Evolutionary conservation across 2,329 filamentous ascomycete genomes (phyloP).

Genomic region (Scleromitrula shiraiana): DNA sequence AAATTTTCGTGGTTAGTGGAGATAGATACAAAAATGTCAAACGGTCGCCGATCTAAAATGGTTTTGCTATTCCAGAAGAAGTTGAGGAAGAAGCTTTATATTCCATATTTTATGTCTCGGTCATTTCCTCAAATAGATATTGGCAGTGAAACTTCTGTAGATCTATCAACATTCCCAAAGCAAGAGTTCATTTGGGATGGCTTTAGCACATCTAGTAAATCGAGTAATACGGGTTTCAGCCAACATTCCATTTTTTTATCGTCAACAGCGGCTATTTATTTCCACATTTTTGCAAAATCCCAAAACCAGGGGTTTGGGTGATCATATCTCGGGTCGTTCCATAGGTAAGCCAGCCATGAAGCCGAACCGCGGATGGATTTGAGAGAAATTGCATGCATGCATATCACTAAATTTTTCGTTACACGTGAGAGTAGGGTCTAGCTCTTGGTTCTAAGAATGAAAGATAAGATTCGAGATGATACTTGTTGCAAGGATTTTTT

Average conservation of each 20-base stretch:
- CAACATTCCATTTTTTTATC: conserved; percentile 8
- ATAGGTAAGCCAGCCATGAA: conserved; percentile 8
- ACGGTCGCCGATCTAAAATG: conserved; percentile 4
- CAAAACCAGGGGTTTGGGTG: conserved; percentile 21
- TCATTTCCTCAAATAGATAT: not conserved
- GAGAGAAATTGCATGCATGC: not conserved
- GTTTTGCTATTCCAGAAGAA: not conserved
- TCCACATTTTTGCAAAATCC: conserved; percentile 6
- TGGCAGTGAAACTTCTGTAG: too few relatives aligned
- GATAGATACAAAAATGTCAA: too few relatives aligned
- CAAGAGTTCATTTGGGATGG: not conserved
- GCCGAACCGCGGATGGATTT: conserved; percentile 3
- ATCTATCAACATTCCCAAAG: too few relatives aligned
- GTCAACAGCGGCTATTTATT: conserved; percentile 9
- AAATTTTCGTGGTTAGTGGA: too few relatives aligned
- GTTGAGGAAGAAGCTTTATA: too few relatives aligned
- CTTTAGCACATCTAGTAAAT: not conserved
- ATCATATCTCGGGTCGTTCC: conserved; percentile 23
- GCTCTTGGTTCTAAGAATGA: too few relatives aligned
- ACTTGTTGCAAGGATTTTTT: too few relatives aligned
- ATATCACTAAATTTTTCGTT: too few relatives aligned
- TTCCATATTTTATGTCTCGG: not conserved
- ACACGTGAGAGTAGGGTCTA: too few relatives aligned
- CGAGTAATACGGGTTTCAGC: not conserved
- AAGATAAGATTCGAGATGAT: too few relatives aligned